Evolutionary conservation across 768 basidiomycete species (phyloP).

Genomic region (Ramaria sp.): DNA sequence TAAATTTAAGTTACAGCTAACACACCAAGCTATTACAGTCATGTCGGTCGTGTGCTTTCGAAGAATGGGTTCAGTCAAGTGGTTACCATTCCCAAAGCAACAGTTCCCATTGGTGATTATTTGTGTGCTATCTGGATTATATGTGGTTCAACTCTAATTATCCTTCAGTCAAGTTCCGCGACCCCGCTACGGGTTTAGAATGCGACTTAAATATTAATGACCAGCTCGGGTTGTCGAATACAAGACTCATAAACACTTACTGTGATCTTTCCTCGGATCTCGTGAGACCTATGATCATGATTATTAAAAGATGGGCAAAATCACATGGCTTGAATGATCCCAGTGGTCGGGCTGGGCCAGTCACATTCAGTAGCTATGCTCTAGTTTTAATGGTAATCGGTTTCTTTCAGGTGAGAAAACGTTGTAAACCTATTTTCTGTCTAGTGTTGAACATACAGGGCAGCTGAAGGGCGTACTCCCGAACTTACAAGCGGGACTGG

Average conservation of each 20-base stretch:
- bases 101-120: slow-evolving; percentile 33
- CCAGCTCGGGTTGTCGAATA: slow-evolving; percentile 42
- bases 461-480: slow-evolving; percentile 37
- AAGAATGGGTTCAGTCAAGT: slow-evolving; percentile 24
- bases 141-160: neutral
- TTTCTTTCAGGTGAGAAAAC: slow-evolving; percentile 39
- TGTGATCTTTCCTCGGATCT: slow-evolving; percentile 30
- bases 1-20: neutral
- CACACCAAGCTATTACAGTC: slow-evolving; percentile 15
- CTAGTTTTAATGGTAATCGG: slow-evolving; percentile 49
- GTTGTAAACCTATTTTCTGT: neutral
- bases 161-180: slow-evolving; percentile 38
- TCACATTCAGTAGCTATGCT: slow-evolving; percentile 52
- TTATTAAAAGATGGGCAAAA: slow-evolving; percentile 53
- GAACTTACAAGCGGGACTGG: slow-evolving; percentile 36
- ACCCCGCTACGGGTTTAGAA: slow-evolving; percentile 27
- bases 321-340: slow-evolving; percentile 41
- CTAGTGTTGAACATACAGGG: neutral
- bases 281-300: slow-evolving; percentile 31
- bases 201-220: slow-evolving; percentile 58
- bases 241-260: slow-evolving; percentile 40
- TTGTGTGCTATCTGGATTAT: neutral
- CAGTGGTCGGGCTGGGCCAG: slow-evolving; percentile 13
- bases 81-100: slow-evolving; percentile 21
- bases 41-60: slow-evolving; percentile 21